Evolutionary conservation across 805 yeast species (phyloP).

Genomic region (Cyberlindnera subsufficiens): DNA sequence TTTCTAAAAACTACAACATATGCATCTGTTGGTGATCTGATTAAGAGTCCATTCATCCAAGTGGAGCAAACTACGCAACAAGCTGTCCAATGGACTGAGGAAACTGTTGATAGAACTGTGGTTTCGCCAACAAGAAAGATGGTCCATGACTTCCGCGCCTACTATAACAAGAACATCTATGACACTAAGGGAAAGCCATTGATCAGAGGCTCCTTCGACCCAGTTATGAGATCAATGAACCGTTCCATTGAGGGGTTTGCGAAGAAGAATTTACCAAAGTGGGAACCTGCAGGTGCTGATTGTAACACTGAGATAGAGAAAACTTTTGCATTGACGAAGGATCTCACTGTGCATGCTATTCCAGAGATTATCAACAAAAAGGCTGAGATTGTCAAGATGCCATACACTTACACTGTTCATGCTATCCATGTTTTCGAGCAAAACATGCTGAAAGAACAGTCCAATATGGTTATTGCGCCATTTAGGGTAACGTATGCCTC

Average conservation of each 20-base stretch:
- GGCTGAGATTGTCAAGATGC: constrained; percentile 25
- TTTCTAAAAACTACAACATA: constrained; percentile 48
- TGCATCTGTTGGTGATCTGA: constrained; percentile 40
- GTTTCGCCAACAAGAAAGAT: constrained; percentile 44
- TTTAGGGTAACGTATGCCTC: constrained; percentile 29
- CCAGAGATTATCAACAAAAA: constrained; percentile 29
- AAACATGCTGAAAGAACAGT: constrained; percentile 34
- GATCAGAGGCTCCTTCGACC: constrained; percentile 57
- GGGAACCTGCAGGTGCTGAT: constrained; percentile 34
- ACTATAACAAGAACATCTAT: constrained; percentile 44
- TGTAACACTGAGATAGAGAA: constrained; percentile 54
- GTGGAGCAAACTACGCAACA: constrained; percentile 15
- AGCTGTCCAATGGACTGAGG: constrained; percentile 27
- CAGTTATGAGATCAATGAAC: constrained; percentile 58
- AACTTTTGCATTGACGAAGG: constrained; percentile 36
- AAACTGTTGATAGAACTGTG: constrained; percentile 29
- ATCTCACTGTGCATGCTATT: constrained; percentile 32
- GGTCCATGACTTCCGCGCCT: constrained; percentile 41
- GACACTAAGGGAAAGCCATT: constrained; percentile 60
- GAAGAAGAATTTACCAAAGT: constrained; percentile 39
- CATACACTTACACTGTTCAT: constrained; percentile 30
- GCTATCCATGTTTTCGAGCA: constrained; percentile 32
- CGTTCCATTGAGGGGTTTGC: constrained; percentile 41
- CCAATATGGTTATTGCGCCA: constrained; percentile 24
- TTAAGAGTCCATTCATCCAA: constrained; percentile 44